Conservation (phyloP, 1,284 basidiomycete genomes). For the Rhodotorula sp. region DNA sequence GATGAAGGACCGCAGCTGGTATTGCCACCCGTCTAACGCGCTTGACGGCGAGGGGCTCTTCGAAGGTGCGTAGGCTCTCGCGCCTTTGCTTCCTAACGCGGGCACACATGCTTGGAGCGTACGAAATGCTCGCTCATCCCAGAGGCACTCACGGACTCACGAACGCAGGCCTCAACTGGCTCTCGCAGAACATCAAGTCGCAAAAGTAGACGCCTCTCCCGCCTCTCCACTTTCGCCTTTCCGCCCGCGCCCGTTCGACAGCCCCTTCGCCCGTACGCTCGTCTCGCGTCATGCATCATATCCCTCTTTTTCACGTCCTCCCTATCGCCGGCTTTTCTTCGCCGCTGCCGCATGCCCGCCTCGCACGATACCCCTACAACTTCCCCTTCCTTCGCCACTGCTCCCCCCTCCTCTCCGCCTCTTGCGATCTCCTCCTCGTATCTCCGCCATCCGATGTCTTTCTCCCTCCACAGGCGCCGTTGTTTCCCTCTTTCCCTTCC, state of each 20-base stretch:
- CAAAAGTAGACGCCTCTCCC: slow-evolving; percentile 12
- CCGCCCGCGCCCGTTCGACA: background rate
- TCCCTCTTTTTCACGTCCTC: background rate
- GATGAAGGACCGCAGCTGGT: slow-evolving; percentile 98
- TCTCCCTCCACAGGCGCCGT: no score
- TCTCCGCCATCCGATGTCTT: no score
- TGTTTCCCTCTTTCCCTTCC: background rate
- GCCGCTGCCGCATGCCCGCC: background rate
- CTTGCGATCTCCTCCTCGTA: no score
- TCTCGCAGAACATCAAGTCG: slow-evolving; percentile 88
- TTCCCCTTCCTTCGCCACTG: no score
- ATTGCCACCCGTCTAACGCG: slow-evolving; percentile 53
- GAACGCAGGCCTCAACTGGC: slow-evolving; percentile 74
- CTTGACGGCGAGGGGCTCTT: slow-evolving; percentile 80
- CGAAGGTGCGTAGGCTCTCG: slow-evolving; percentile 60
- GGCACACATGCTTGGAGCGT: background rate
- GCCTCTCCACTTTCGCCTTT: background rate
- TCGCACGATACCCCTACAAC: background rate
- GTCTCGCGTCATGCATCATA: background rate
- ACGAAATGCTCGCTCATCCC: no score
- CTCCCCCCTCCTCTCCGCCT: no score
- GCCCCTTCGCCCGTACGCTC: background rate
- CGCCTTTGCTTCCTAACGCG: background rate
- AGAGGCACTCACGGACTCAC: no score
- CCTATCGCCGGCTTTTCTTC: background rate